Evolutionary conservation across 768 basidiomycete species (phyloP), one percentile per base, ranked within the genome.

Genomic region (Psilocybe cyanescens): DNA sequence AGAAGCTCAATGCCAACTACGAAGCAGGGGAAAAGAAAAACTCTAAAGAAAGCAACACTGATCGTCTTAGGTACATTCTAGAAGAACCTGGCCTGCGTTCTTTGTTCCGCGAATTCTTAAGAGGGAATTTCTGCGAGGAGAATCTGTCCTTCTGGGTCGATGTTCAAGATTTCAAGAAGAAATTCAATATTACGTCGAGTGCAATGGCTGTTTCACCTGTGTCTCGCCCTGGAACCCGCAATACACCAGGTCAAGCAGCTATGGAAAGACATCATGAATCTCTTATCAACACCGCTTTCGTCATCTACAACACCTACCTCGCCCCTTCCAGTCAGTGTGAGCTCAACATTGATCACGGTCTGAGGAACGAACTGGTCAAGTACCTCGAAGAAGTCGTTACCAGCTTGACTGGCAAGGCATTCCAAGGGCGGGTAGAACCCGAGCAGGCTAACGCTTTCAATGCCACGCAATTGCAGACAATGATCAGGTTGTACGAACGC

Each of bases 181-280:
- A 95, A 72, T 99, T 99, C 79, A 89, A 87, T 70, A 98, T 95
- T 59, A 97, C 97, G 0, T 97, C 94, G 3, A 95, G 89, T 67
- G 96, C 95, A 11, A 86, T 91, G 60, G 90, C 91, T 7, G 82
- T 81, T 31, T 68, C 74, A 11, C 75, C 82, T 1, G 9, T 71
- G 4, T 57, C 74, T 41, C 80, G 82, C 24, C 72, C 76, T 49
- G 78, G 74, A 0, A 63, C 65, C 24, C 83, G 76, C 30, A 78
- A 72, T 55, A 90, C 90, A 0, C 88, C 89, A 19, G 91, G 91
- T 17, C 90, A 92, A 70, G 85, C 83, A 52, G 94, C 95, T 3
- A 99, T 99, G 97, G 97, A 99, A 78, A 89, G 86, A 61, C 97
- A 99, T 73, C 96, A 99, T 78, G 94, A 97, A 72, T 86, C 93